Evolutionary conservation across 192 early-diverging fungal genomes (phyloP).

Genomic region (Backusella circina): DNA sequence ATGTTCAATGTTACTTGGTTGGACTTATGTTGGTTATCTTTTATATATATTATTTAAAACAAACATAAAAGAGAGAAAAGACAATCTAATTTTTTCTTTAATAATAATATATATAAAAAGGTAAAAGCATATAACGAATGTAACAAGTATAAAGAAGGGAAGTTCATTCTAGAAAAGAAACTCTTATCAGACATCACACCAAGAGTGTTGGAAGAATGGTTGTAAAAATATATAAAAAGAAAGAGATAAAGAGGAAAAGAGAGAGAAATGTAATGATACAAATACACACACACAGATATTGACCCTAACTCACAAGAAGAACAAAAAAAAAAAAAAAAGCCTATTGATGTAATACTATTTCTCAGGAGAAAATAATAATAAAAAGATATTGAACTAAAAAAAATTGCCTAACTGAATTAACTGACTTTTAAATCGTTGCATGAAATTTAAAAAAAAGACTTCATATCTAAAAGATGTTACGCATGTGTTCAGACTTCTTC

Average conservation of each 20-base stretch:
- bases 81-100: not conserved
- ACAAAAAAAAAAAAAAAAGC: not conserved
- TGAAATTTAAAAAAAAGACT: not conserved
- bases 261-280: not conserved
- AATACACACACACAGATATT: not conserved
- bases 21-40: constrained; percentile 29
- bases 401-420: too few relatives aligned
- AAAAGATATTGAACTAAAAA: not conserved
- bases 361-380: not conserved
- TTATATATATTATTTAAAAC: not conserved
- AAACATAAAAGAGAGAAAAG: not conserved
- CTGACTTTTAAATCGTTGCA: constrained; percentile 1
- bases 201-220: not conserved
- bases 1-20: constrained; percentile 29
- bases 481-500: not conserved
- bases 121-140: constrained; percentile 30
- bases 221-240: not conserved
- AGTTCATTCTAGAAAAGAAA: constrained; percentile 29
- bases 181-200: constrained; percentile 13
- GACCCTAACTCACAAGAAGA: not conserved
- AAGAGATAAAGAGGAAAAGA: not conserved
- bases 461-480: not conserved
- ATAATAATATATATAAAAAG: constrained; percentile 12
- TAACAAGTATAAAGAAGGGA: constrained; percentile 38
- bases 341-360: not conserved